These are phyloP conservation scores for Sugiyamaella novakii DNA, from an alignment of 1,139 yeast genomes.

Conservation along the genomic window DNA sequence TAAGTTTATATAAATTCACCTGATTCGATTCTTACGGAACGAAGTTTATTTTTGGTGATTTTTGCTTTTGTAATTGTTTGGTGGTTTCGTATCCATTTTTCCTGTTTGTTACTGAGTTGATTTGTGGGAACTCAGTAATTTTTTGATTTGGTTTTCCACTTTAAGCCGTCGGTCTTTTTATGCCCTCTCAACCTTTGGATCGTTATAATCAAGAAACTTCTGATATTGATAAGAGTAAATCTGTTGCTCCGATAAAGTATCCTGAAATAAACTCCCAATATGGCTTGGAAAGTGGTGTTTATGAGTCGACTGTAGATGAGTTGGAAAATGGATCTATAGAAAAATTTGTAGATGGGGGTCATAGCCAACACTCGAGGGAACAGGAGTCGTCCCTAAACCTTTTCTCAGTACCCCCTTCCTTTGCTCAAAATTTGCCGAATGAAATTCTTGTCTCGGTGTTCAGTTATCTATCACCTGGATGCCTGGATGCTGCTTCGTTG, in stretches of 20 bases:
- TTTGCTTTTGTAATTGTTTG: no score
- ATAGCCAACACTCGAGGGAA: no score
- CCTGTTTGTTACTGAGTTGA: no score
- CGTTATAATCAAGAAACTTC: conserved; percentile 2
- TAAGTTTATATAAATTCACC: no score
- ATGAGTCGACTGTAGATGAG: conserved; percentile 1
- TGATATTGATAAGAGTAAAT: conserved; percentile 5
- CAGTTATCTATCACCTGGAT: conserved; percentile 35
- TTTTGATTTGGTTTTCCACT: not conserved
- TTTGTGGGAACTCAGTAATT: conserved; percentile 4
- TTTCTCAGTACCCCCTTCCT: conserved; percentile 12
- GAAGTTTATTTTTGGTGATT: no score
- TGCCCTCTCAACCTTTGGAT: conserved; percentile 11
- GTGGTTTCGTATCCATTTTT: no score
- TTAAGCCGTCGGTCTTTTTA: conserved; percentile 1
- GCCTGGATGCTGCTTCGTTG: conserved; percentile 38
- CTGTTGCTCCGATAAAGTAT: not conserved
- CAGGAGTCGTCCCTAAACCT: no score
- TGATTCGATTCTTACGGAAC: no score
- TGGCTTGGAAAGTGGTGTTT: conserved; percentile 7
- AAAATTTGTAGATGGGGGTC: no score
- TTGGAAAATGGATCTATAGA: conserved; percentile 1
- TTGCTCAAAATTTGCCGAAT: conserved; percentile 34
- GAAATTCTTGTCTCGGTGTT: conserved; percentile 44
- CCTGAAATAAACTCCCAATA: conserved; percentile 3